Evolutionary conservation across 352 stramenopile species (phyloP), one percentile per base, ranked within the genome.

Genomic region (Pythium brachiatum): DNA sequence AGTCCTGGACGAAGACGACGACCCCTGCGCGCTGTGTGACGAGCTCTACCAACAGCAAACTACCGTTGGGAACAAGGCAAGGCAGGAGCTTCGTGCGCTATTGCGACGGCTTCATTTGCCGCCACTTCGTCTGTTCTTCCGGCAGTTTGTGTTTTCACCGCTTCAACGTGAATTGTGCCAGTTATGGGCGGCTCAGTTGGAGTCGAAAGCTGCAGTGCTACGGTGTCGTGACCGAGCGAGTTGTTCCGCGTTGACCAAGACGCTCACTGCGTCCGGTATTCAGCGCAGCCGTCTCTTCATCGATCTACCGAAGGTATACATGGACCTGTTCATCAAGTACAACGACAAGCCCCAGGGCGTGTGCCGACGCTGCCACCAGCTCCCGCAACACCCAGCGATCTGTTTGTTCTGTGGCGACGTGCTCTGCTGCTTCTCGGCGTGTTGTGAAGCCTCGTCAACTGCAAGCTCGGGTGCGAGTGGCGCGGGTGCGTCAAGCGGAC

Each of bases 271-370:
- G 21, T 60, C 34, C 9, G 25, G 38, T 26, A n/a, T 25, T 18
- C 11, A 23, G 13, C 8, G 15, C 8, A 43, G 44, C 13, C 51
- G 54, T 7, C 53, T 74, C 5, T 53, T 91, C 8, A 76, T 89
- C 27, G 31, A 64, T 1, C 60, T 94, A 29, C 83, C 86, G 11
- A 76, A 78, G 11, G 72, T 90, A 12, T 94, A 94, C 70, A 92
- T 92, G 78, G 81, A 90, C 15, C 57, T 94, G 18, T 92, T 91
- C 59, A 83, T 94, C 46, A 76, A 79, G 55, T 92, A 92, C 74
- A 91, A 79, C 55, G 73, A 88, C 25, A 90, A 88, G 52, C 74
- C 78, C 7, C 64, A 53, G 13, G 80, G 79, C 3, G 50, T 82
- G 2, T 94, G 85, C 47, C 56, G 66, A 16, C 70, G 71, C n/a